A percentile compares a stretch with the other conserved stretches of the same genome.
phyloP scores from a whole-genome alignment of 768 basidiomycete genomes.

The Lyophyllum semitale region DNA sequence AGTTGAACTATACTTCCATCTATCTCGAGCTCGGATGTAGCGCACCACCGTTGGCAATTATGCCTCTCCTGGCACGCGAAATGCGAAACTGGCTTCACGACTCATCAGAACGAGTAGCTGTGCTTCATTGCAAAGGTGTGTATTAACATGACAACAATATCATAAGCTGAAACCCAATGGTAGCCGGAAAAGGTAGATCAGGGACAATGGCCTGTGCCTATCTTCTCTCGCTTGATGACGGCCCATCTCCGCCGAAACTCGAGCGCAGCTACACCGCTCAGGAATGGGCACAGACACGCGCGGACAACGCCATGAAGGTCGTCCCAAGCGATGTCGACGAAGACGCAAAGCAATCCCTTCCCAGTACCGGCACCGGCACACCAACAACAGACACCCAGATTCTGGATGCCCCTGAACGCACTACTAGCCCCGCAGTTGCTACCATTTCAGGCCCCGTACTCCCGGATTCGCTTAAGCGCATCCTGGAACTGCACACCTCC shows the following conservation, averaged over 20 bases:
- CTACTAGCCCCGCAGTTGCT: neutral
- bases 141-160: neutral
- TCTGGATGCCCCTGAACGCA: neutral
- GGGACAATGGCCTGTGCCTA: conserved; percentile 87
- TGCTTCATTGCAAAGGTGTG: conserved; percentile 86
- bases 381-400: neutral
- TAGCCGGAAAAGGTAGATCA: conserved; percentile 83
- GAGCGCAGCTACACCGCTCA: conserved; percentile 47
- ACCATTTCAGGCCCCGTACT: neutral
- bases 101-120: conserved; percentile 67
- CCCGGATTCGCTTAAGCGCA: conserved; percentile 15
- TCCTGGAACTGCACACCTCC: conserved; percentile 70
- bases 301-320: conserved; percentile 48
- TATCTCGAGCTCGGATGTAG: neutral
- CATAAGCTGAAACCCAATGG: neutral
- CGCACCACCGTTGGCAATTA: conserved; percentile 67
- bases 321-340: conserved; percentile 45
- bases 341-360: neutral
- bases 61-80: conserved; percentile 74
- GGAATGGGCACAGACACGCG: conserved; percentile 48
- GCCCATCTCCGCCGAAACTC: conserved; percentile 48
- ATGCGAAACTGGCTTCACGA: conserved; percentile 73
- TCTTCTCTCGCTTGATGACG: conserved; percentile 59
- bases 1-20: neutral
- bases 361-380: neutral